Percentiles rank a stretch among this genome's conserved stretches.
phyloP scores from a whole-genome alignment of 2,329 filamentous ascomycete species.

The Coleophoma eucalyptorum region DNA sequence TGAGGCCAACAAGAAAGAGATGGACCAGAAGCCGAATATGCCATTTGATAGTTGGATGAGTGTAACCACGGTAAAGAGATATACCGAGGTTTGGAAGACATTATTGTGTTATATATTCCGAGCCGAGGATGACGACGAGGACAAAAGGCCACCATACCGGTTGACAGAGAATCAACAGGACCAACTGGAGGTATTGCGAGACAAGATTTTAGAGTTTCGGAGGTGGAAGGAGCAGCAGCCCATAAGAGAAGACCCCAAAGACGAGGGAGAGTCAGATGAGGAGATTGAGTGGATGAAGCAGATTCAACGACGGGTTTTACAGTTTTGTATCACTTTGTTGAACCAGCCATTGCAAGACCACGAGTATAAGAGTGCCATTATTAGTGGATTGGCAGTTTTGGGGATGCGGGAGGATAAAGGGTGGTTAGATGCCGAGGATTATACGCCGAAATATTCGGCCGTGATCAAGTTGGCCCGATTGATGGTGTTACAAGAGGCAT shows the following conservation, averaged over 20 bases:
- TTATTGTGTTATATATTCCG: slow-evolving; percentile 2
- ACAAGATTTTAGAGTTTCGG: too few species aligned
- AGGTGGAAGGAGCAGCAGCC: too few species aligned
- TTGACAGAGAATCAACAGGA: neutral
- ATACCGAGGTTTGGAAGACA: neutral
- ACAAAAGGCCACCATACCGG: neutral
- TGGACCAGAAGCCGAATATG: neutral
- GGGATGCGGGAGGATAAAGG: slow-evolving; percentile 4
- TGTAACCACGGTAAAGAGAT: neutral
- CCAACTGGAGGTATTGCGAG: too few species aligned
- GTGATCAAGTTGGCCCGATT: slow-evolving; percentile 9
- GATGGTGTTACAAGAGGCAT: slow-evolving; percentile 7
- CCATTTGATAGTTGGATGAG: neutral
- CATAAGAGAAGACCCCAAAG: too few species aligned
- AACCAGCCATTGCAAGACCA: slow-evolving; percentile 7
- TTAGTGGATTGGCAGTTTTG: slow-evolving; percentile 10
- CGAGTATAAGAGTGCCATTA: slow-evolving; percentile 11
- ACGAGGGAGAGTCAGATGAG: too few species aligned
- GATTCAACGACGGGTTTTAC: too few species aligned
- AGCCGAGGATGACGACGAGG: neutral
- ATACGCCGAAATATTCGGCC: slow-evolving; percentile 4
- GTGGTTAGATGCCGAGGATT: slow-evolving; percentile 7
- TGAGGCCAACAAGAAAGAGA: neutral
- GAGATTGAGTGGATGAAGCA: too few species aligned
- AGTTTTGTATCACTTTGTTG: slow-evolving; percentile 8